Conservation (phyloP, 192 early-diverging fungal species). For the Diversispora eburnea region DNA sequence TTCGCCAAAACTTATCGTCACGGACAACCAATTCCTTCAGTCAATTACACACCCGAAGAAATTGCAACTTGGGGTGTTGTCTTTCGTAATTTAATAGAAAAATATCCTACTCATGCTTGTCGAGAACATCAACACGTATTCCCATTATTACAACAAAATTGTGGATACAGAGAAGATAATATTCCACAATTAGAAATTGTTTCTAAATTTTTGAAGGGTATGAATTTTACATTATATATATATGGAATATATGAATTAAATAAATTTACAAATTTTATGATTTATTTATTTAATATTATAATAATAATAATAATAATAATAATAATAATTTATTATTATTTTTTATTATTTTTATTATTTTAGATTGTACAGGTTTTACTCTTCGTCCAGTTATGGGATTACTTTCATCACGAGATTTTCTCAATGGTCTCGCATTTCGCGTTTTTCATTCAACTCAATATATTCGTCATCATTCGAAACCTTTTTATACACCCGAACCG, state of each 20-base stretch:
- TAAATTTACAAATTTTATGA: not conserved
- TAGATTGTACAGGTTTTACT: slow-evolving; percentile 89
- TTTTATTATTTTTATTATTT: not conserved
- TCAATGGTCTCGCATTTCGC: slow-evolving; percentile 94
- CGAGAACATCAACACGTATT: slow-evolving; percentile 89
- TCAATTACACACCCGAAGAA: slow-evolving; percentile 80
- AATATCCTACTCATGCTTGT: slow-evolving; percentile 87
- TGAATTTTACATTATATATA: not conserved
- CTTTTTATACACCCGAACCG: slow-evolving; percentile 91
- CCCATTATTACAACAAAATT: slow-evolving; percentile 87
- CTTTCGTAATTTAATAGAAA: slow-evolving; percentile 64
- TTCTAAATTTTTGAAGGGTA: slow-evolving; percentile 83
- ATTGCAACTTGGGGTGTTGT: slow-evolving; percentile 80
- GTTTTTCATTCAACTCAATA: slow-evolving; percentile 98
- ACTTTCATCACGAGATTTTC: slow-evolving; percentile 87
- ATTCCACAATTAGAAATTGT: slow-evolving; percentile 91
- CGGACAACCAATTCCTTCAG: slow-evolving; percentile 74
- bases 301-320: too few relatives aligned
- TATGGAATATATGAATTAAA: not conserved
- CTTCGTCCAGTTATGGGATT: slow-evolving; percentile 93
- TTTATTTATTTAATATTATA: too few relatives aligned
- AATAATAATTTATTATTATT: too few relatives aligned
- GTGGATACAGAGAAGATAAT: slow-evolving; percentile 74
- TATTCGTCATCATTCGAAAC: slow-evolving; percentile 88
- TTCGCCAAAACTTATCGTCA: slow-evolving; percentile 72